These are phyloP conservation scores for Remersonia thermophila DNA, from an alignment of 2,329 filamentous ascomycete genomes.

Conservation along the genomic window DNA sequence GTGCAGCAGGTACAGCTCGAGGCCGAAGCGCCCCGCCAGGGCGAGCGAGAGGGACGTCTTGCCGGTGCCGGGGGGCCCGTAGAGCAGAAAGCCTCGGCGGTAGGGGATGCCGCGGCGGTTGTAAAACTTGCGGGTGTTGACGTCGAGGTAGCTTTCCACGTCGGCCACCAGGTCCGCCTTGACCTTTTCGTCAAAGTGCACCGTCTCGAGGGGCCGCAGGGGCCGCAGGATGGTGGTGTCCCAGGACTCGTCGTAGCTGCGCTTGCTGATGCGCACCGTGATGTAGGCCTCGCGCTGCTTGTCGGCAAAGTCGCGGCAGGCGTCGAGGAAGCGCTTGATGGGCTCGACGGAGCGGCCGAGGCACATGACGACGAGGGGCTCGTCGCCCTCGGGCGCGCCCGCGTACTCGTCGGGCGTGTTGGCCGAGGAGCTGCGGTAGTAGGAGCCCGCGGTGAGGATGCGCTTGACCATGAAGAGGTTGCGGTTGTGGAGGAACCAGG, in stretches of 20 bases:
- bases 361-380: conserved; percentile 28
- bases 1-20: conserved; percentile 63
- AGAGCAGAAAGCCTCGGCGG: conserved; percentile 57
- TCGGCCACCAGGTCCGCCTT: conserved; percentile 58
- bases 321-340: conserved; percentile 32
- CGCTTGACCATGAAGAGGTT: conserved; percentile 26
- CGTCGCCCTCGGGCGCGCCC: conserved; percentile 24
- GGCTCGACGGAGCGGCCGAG: conserved; percentile 34
- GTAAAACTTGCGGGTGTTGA: conserved; percentile 49
- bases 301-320: conserved; percentile 34
- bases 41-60: conserved; percentile 69
- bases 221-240: conserved; percentile 25
- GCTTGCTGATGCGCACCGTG: conserved; percentile 24
- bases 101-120: conserved; percentile 63
- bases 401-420: conserved; percentile 23
- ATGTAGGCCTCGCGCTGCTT: conserved; percentile 25
- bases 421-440: conserved; percentile 9
- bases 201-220: conserved; percentile 23
- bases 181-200: conserved; percentile 25
- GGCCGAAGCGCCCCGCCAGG: conserved; percentile 56
- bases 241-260: conserved; percentile 21
- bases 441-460: conserved; percentile 15
- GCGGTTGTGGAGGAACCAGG: conserved; percentile 24
- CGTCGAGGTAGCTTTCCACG: conserved; percentile 52
- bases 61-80: conserved; percentile 62